A percentile compares a stretch with the other conserved stretches of the same genome.
Evolutionary conservation across 2,329 filamentous ascomycete genomes (phyloP).

Genomic region (Mycosphaerella sp.): DNA sequence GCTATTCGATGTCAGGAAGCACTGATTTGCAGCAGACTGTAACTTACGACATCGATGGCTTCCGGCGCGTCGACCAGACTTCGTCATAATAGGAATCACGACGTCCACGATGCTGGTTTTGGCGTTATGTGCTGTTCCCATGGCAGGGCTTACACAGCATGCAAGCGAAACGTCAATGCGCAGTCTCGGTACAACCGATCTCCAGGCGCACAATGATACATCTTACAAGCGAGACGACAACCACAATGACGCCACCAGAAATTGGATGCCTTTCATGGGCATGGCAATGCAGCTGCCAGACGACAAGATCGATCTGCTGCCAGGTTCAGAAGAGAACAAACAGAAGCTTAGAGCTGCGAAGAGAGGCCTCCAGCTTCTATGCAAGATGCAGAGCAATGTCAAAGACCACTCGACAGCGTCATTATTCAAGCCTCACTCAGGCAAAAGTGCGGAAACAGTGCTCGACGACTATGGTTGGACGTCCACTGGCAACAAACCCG

Average conservation of each 20-base stretch:
- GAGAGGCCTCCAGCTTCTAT: not conserved
- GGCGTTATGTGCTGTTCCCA: no score
- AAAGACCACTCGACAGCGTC: not conserved
- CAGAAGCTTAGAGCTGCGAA: not conserved
- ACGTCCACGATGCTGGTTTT: no score
- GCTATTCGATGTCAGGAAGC: no score
- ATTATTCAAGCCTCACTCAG: not conserved
- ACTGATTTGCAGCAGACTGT: no score
- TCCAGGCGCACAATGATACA: no score
- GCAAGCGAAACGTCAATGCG: no score
- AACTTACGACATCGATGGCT: no score
- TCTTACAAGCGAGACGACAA: not conserved
- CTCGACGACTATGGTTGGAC: not conserved
- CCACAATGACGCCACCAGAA: not conserved
- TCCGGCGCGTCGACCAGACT: no score
- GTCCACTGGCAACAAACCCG: not conserved
- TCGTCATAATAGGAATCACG: no score
- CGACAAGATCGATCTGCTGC: not conserved
- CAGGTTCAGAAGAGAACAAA: not conserved
- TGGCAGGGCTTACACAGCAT: no score
- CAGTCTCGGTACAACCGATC: no score
- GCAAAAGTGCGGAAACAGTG: no score
- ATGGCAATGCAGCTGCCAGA: not conserved
- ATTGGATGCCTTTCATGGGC: not conserved
- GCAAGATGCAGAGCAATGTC: not conserved